Percentiles rank a stretch among this genome's conserved stretches.
phyloP scores from a whole-genome alignment of 768 basidiomycete genomes.

The Leccinum longicurvipes region DNA sequence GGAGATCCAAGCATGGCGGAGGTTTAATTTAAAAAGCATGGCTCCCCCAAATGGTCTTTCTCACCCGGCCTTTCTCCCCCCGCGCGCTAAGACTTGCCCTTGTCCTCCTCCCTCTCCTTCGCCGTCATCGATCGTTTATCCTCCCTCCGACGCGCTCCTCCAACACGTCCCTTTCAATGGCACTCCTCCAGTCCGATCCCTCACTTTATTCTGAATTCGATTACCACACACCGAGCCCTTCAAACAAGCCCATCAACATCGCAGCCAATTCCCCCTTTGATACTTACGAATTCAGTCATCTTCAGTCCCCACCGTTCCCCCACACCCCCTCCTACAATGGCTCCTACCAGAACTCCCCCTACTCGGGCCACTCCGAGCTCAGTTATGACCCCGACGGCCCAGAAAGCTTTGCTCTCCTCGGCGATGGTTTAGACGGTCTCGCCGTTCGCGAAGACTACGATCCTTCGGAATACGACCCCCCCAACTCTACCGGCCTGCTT shows the following conservation, averaged over 20 bases:
- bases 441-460: conserved; percentile 55
- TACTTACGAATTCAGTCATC: conserved; percentile 37
- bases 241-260: conserved; percentile 27
- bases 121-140: conserved; percentile 7
- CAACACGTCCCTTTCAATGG: conserved; percentile 13
- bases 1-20: conserved; percentile 20
- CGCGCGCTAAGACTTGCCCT: conserved; percentile 19
- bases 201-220: conserved; percentile 22
- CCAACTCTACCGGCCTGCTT: conserved; percentile 47
- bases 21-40: conserved; percentile 25
- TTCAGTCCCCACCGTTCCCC: conserved; percentile 40
- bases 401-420: conserved; percentile 49
- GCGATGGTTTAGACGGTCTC: conserved; percentile 39
- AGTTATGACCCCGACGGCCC: conserved; percentile 46
- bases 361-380: conserved; percentile 67
- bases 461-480: conserved; percentile 68
- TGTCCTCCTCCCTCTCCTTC: neutral
- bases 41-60: conserved; percentile 24
- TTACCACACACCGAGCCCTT: conserved; percentile 25
- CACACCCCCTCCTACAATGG: conserved; percentile 58
- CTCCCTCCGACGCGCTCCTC: neutral
- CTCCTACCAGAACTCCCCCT: conserved; percentile 71
- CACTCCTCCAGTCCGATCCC: conserved; percentile 29
- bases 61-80: conserved; percentile 25
- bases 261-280: conserved; percentile 34